phyloP scores from a whole-genome alignment of 2,329 filamentous ascomycete genomes.

The Chrysosporium keratinophilum region DNA sequence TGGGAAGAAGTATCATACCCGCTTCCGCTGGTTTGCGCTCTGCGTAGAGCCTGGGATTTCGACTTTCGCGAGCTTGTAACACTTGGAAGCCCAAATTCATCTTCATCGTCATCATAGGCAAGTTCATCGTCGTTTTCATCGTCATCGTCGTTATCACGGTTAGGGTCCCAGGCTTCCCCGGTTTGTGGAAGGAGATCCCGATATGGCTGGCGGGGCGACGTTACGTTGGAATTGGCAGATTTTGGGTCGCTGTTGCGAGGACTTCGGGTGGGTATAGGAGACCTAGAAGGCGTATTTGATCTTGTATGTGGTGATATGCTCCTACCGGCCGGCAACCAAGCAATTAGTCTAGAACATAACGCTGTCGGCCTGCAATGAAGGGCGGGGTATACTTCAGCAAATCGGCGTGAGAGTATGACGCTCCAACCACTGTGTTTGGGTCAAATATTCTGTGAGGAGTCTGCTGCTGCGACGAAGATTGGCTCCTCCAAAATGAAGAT shows the following conservation, averaged over 20 bases:
- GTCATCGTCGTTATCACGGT: constrained; percentile 57
- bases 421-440: constrained; percentile 70
- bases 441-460: constrained; percentile 50
- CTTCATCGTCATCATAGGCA: constrained; percentile 75
- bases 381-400: constrained; percentile 67
- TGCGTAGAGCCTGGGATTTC: constrained; percentile 33
- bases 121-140: constrained; percentile 55
- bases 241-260: constrained; percentile 38
- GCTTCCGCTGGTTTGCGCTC: background rate
- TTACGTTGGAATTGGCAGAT: constrained; percentile 32
- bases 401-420: constrained; percentile 92
- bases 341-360: background rate
- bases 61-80: constrained; percentile 75
- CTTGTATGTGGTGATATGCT: constrained; percentile 43
- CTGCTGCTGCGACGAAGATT: constrained; percentile 41
- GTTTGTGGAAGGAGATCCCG: constrained; percentile 71
- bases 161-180: constrained; percentile 69
- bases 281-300: constrained; percentile 61
- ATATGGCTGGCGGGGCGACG: constrained; percentile 61
- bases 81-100: constrained; percentile 90
- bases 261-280: constrained; percentile 30
- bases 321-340: constrained; percentile 17
- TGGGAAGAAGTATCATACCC: background rate
- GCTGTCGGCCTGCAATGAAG: background rate
- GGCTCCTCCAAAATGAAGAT: constrained; percentile 77